phyloP scores from a whole-genome alignment of 768 basidiomycete species.

The Cystofilobasidium capitatum region DNA sequence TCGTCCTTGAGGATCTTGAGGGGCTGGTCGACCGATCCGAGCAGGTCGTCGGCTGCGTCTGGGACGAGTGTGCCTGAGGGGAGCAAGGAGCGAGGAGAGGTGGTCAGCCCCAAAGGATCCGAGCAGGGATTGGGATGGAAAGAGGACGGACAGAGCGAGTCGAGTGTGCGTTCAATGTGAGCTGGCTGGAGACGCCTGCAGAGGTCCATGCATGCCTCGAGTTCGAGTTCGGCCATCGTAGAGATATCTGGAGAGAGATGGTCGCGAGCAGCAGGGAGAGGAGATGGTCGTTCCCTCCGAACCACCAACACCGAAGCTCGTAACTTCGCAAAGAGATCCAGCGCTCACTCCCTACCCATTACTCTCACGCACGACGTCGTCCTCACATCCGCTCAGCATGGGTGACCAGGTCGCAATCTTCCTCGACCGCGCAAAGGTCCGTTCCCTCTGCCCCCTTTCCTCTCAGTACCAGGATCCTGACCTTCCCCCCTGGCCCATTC shows the following conservation, averaged over 20 bases:
- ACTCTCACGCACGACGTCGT: background rate
- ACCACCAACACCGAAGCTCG: background rate
- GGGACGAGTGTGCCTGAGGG: slow-evolving; percentile 54
- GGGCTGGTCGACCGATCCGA: slow-evolving; percentile 91
- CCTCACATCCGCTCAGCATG: slow-evolving; percentile 24
- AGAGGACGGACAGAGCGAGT: background rate
- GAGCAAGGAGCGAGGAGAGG: background rate
- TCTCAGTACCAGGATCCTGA: background rate
- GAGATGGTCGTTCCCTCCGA: background rate
- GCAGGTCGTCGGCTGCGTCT: slow-evolving; percentile 87
- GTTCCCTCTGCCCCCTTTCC: background rate
- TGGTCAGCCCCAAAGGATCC: background rate
- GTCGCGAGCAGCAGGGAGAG: background rate
- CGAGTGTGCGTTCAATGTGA: background rate
- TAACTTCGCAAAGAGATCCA: too few species aligned
- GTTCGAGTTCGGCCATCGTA: slow-evolving; percentile 5
- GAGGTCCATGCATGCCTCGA: background rate
- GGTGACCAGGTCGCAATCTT: slow-evolving; percentile 35
- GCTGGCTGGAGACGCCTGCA: background rate
- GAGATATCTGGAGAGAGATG: background rate
- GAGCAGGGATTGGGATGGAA: background rate
- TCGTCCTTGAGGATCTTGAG: slow-evolving; percentile 66
- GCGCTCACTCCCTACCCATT: background rate
- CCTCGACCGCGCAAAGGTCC: slow-evolving; percentile 33
- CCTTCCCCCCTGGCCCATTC: background rate